Evolutionary conservation across 78 protist species (phyloP).

Genomic region (Planoprotostelium fungivorum): DNA sequence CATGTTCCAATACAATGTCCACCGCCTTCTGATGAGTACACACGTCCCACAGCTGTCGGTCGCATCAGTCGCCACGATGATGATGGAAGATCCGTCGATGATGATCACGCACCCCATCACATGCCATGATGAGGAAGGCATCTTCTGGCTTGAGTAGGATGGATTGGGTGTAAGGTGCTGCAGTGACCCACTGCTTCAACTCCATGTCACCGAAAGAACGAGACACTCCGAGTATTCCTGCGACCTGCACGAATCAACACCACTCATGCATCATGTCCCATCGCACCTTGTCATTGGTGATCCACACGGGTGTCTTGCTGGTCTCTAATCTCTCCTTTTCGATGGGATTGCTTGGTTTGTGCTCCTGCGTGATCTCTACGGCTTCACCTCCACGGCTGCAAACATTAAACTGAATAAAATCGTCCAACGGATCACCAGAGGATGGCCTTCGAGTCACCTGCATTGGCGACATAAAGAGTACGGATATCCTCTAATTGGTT

Average conservation of each 20-base stretch:
- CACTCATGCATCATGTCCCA: neutral
- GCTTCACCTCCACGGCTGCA: neutral
- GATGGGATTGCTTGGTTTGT: neutral
- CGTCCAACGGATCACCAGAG: neutral
- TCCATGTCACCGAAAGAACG: neutral
- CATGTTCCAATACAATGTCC: neutral
- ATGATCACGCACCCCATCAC: neutral
- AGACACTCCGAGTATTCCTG: neutral
- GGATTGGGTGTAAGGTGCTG: neutral
- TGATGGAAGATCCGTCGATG: neutral
- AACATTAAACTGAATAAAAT: neutral
- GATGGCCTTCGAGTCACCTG: neutral
- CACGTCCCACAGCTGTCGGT: neutral
- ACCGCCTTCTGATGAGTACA: neutral
- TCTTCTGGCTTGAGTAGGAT: neutral
- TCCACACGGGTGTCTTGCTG: neutral
- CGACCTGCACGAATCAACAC: neutral
- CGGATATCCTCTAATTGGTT: neutral
- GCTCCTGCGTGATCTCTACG: neutral
- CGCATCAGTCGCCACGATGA: neutral
- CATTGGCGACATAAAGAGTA: neutral
- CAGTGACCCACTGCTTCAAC: neutral
- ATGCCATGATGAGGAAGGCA: neutral
- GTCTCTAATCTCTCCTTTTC: neutral
- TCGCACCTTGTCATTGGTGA: neutral